phyloP scores from a whole-genome alignment of 805 yeast species.

The Suhomyces sp. region DNA sequence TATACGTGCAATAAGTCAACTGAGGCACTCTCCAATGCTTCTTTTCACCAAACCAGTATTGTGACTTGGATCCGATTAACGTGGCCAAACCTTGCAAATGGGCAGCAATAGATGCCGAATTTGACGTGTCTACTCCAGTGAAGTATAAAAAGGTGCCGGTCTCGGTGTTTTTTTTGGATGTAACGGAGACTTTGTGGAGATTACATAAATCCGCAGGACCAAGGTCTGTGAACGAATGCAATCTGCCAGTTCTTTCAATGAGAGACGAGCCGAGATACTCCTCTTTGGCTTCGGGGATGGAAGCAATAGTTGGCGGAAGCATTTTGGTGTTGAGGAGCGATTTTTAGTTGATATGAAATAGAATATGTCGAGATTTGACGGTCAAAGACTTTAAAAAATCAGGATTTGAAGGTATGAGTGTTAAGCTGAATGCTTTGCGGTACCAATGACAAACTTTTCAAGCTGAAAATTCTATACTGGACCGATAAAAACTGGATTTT shows the following conservation, averaged over 20 bases:
- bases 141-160: constrained; percentile 73
- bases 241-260: constrained; percentile 60
- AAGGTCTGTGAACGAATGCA: constrained; percentile 59
- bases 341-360: background rate
- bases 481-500: no score
- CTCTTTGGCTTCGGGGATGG: constrained; percentile 62
- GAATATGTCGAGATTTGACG: no score
- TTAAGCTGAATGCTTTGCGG: no score
- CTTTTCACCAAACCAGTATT: constrained; percentile 77
- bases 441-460: no score
- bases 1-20: constrained; percentile 66
- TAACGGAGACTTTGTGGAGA: constrained; percentile 43
- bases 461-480: no score
- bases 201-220: constrained; percentile 72
- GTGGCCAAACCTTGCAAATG: constrained; percentile 67
- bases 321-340: constrained; percentile 13
- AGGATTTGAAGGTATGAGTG: no score
- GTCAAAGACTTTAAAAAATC: no score
- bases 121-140: constrained; percentile 74
- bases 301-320: constrained; percentile 52
- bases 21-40: constrained; percentile 70
- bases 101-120: constrained; percentile 76
- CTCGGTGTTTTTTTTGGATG: constrained; percentile 43
- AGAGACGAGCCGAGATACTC: constrained; percentile 57
- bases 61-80: constrained; percentile 56